Evolutionary conservation across 176 grass and related monocot species (phyloP), one percentile per base, ranked within the genome.

Genomic region (Thalia dealbata): DNA sequence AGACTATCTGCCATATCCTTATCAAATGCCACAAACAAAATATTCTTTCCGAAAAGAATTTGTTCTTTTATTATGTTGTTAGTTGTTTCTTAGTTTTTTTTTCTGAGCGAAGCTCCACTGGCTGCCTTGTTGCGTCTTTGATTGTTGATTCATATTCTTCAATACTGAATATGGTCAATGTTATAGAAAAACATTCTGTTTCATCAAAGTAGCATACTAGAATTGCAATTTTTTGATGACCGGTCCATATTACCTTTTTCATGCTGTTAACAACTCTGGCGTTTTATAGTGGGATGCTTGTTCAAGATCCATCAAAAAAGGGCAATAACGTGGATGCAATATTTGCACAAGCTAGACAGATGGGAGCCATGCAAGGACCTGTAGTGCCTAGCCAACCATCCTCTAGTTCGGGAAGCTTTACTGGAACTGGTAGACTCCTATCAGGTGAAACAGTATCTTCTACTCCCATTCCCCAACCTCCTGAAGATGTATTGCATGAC

Each of bases 261-360:
- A 9, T 14, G 14, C 52, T 51, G 35, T 1, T 3, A 23, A 23
- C 29, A 28, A 63, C 10, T 5, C 27, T 3, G 25, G 50, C 46
- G 14, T 77, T 71, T 18, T 79, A 38, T 54, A 91, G 95, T 80
- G 95, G 95, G 26, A 99, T 93, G 95, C 74, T 91, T 72, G 95
- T 99, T 74, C 87, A 99, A 86, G 95, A 93, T 86, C 95, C 95
- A 26, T 84, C 90, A 61, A 91, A 75, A 87, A 86, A 76, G 75
- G 82, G 84, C 32, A 14, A 79, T 42, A 75, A 78, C 30, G 67
- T 83, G 50, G 87, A 91, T 46, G 74, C 82, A 29, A 88, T 93
- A 52, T 93, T 99, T 74, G 90, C 91, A 42, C 83, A 84, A 88
- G 90, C 81, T 18, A 88, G 83, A 44, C 76, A 85, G 85, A 92